These are phyloP conservation scores for Emmonsiellopsis sp. DNA, from an alignment of 2,329 filamentous ascomycete genomes.

Conservation along the genomic window DNA sequence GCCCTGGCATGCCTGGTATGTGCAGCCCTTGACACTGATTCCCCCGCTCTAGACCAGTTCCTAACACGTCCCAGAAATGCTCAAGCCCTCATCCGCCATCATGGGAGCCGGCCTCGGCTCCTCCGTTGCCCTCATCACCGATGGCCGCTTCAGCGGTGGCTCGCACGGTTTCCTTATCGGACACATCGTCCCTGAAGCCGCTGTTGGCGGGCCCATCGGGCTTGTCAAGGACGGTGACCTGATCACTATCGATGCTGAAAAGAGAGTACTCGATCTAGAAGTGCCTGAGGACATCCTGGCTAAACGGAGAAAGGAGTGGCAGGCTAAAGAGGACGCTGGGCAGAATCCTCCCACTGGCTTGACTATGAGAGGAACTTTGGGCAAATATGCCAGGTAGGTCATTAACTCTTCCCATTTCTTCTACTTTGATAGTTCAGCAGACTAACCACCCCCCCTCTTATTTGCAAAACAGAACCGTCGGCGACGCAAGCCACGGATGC, in stretches of 20 bases:
- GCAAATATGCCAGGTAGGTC: constrained; percentile 54
- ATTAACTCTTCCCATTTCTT: not conserved
- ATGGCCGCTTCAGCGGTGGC: constrained; percentile 72
- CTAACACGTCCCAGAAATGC: constrained; percentile 51
- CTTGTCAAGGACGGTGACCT: constrained; percentile 71
- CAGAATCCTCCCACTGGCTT: constrained; percentile 43
- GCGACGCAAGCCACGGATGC: constrained; percentile 40
- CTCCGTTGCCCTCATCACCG: constrained; percentile 63
- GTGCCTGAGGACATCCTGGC: constrained; percentile 51
- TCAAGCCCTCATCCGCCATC: constrained; percentile 63
- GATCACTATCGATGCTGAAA: constrained; percentile 78
- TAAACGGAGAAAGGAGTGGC: constrained; percentile 52
- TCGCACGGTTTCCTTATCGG: constrained; percentile 36
- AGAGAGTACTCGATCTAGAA: constrained; percentile 12
- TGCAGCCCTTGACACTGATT: not conserved
- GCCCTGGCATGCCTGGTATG: constrained; percentile 56
- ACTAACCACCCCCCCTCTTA: not conserved
- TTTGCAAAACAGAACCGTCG: constrained; percentile 23
- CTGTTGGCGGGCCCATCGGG: constrained; percentile 78
- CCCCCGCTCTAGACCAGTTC: not conserved
- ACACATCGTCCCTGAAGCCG: constrained; percentile 75
- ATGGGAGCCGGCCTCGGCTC: constrained; percentile 65
- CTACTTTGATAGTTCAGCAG: not conserved
- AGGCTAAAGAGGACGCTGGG: constrained; percentile 33
- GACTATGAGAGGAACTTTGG: constrained; percentile 56